phyloP scores from a whole-genome alignment of 306 rosid genomes.

The Pterocarpus macrocarpus region DNA sequence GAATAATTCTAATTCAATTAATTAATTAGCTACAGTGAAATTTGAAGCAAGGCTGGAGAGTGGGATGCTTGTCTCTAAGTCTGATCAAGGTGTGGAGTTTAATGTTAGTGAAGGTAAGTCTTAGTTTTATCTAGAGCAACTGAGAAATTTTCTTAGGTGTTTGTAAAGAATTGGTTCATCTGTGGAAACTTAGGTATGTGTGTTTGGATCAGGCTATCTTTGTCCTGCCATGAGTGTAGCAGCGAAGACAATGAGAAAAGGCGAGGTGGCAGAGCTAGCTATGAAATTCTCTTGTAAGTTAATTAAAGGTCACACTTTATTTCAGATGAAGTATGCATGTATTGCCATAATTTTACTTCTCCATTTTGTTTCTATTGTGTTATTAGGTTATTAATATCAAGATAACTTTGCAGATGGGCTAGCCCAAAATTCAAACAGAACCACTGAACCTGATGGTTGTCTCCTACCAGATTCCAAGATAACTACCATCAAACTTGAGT shows the following conservation, averaged over 20 bases:
- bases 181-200: slow-evolving; percentile 11
- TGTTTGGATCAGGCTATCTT: slow-evolving; percentile 55
- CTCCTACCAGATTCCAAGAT: slow-evolving; percentile 46
- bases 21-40: slow-evolving; percentile 54
- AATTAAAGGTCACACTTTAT: slow-evolving; percentile 4
- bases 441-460: slow-evolving; percentile 29
- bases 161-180: neutral
- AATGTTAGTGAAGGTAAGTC: slow-evolving; percentile 61
- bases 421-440: slow-evolving; percentile 44
- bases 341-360: neutral
- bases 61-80: slow-evolving; percentile 52
- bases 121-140: neutral
- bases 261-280: slow-evolving; percentile 69
- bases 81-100: slow-evolving; percentile 61
- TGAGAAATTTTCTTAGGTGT: neutral
- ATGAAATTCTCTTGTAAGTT: slow-evolving; percentile 63
- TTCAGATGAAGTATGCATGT: neutral
- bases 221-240: slow-evolving; percentile 74
- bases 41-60: slow-evolving; percentile 62
- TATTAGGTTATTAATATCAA: slow-evolving; percentile 8
- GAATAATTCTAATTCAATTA: neutral
- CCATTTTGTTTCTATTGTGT: neutral
- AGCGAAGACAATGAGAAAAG: slow-evolving; percentile 75
- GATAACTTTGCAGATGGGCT: slow-evolving; percentile 55
- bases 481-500: slow-evolving; percentile 55